Evolutionary conservation across 306 rosid species (phyloP), one percentile per base, ranked within the genome.

Genomic region (Cicer judaicum): DNA sequence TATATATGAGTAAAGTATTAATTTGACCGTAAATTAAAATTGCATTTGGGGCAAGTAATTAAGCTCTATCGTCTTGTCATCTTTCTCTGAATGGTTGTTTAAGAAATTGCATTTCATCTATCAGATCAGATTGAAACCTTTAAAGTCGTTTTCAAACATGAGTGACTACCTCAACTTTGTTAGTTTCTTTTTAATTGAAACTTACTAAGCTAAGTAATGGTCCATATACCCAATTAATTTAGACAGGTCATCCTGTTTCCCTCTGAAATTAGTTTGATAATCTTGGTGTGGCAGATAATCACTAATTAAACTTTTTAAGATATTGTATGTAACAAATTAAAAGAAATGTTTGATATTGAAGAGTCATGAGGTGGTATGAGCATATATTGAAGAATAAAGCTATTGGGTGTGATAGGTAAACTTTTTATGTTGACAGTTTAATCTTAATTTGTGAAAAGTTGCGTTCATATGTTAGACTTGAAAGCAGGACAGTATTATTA

Each of bases 121-220:
- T 53, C 75, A 41, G 12, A 60, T 29, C 42, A 61, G 24, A 53
- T 46, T 49, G 76, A 82, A 44, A 44, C 60, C 70, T 39, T 36
- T 14, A 8, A 10, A 11, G 74, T 85, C 86, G 5, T 40, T 81
- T 69, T 88, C 82, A 85, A 77, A 78, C 63, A 74, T 81, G 82
- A 81, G 82, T 68, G 79, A 76, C 75, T 81, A 85, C 83, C 85
- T 85, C 82, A 77, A 62, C 81, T 62, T 61, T 74, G 75, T 50
- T 61, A 46, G 53, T 79, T 76, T 69, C 67, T 61, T 60, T 56
- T 72, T 61, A 46, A 13, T 67, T 70, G n/a, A 73, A 63, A 61
- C 78, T 73, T 78, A 75, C 78, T 81, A 71, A 41, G 60, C 18
- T 43, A 81, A 73, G 80, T 66, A 77, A 73, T 71, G 77, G 67